A percentile compares a stretch with the other conserved stretches of the same genome.
These are phyloP conservation scores for Dalechampia spathulata DNA, from an alignment of 441 rosid species.

Conservation along the genomic window DNA sequence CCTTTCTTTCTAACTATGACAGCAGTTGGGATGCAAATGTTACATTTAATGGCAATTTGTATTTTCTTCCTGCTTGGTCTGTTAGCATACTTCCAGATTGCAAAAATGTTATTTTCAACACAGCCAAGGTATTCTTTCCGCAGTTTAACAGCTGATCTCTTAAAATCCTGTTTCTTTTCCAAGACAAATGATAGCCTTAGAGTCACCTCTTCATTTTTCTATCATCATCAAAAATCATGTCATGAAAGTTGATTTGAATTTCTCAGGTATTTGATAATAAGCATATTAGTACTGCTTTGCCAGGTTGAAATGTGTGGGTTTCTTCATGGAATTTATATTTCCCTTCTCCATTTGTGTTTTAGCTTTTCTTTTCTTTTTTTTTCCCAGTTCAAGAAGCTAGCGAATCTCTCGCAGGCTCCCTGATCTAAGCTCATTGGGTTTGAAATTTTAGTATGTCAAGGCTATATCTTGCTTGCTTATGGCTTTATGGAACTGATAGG, in stretches of 20 bases:
- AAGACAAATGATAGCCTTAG: neutral
- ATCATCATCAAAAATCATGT: neutral
- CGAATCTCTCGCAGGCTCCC: too few relatives aligned
- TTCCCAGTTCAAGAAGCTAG: too few relatives aligned
- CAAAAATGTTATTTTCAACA: constrained; percentile 47
- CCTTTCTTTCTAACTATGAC: constrained; percentile 59
- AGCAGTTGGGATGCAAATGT: constrained; percentile 38
- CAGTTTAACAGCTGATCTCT: neutral
- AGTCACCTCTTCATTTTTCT: neutral
- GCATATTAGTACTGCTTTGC: too few relatives aligned
- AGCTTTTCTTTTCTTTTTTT: too few relatives aligned
- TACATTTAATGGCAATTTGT: constrained; percentile 38
- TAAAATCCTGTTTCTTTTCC: neutral
- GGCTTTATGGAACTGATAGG: neutral
- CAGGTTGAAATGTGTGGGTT: too few relatives aligned
- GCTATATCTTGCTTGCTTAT: neutral
- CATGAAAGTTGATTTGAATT: neutral
- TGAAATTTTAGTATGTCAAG: neutral
- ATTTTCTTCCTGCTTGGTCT: constrained; percentile 73
- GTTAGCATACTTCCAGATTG: constrained; percentile 75
- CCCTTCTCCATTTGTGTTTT: too few relatives aligned
- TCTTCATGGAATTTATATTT: too few relatives aligned
- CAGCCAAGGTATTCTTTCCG: constrained; percentile 43
- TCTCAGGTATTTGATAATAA: too few relatives aligned
- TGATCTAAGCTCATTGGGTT: neutral